A percentile compares a stretch with the other conserved stretches of the same genome.
These are phyloP conservation scores for Cryptomeria japonica DNA, from an alignment of 75 land plant genomes.

Conservation along the genomic window DNA sequence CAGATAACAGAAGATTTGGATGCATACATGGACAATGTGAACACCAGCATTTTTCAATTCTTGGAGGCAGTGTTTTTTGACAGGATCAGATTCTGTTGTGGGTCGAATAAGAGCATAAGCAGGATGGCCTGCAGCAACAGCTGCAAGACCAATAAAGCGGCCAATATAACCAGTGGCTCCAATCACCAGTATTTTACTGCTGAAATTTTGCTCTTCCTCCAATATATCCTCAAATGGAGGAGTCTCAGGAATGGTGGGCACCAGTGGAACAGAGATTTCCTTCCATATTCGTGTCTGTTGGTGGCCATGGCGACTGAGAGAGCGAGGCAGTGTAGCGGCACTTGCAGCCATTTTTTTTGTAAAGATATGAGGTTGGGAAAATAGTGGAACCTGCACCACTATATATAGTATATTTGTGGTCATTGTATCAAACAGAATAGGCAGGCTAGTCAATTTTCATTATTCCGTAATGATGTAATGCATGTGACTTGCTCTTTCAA, in stretches of 20 bases:
- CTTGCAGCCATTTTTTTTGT: no score
- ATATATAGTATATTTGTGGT: no score
- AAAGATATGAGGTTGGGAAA: no score
- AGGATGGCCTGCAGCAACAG: slow-evolving; percentile 7
- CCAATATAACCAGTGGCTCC: no score
- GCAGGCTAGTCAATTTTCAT: no score
- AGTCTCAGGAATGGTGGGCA: neutral
- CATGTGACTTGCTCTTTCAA: no score
- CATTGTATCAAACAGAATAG: no score
- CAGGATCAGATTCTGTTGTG: neutral
- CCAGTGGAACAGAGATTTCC: neutral
- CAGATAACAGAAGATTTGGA: neutral
- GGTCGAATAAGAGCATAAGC: slow-evolving; percentile 14
- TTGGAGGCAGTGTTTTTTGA: slow-evolving; percentile 2
- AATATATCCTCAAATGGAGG: neutral
- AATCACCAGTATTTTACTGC: neutral
- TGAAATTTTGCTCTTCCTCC: neutral
- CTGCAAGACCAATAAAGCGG: neutral
- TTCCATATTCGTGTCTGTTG: neutral
- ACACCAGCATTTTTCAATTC: slow-evolving; percentile 8
- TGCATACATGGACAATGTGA: neutral
- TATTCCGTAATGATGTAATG: no score
- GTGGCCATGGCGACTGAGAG: no score
- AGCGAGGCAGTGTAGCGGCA: no score
- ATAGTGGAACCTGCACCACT: no score